These are phyloP conservation scores for Russula olivacea DNA, from an alignment of 768 basidiomycete genomes.

Conservation along the genomic window DNA sequence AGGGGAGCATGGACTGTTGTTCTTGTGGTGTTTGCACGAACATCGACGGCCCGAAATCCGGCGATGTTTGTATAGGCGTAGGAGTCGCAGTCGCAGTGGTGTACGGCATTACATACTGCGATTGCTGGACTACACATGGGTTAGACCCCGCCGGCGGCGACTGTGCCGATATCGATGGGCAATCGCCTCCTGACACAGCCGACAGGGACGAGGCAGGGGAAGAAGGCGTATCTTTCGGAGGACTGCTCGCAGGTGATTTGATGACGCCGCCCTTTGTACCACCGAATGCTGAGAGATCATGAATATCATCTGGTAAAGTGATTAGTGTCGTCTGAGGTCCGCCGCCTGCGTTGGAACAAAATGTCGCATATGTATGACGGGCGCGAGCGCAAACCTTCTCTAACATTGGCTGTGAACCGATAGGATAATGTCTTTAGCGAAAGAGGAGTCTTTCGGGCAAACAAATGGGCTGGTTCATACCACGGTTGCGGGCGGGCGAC, in stretches of 20 bases:
- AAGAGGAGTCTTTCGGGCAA: not conserved
- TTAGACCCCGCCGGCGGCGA: not conserved
- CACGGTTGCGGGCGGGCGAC: slow-evolving; percentile 31
- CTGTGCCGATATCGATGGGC: not conserved
- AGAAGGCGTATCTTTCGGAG: slow-evolving; percentile 6
- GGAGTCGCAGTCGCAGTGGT: not conserved
- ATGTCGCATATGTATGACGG: slow-evolving; percentile 30
- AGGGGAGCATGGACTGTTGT: slow-evolving; percentile 3
- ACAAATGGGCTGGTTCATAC: not conserved
- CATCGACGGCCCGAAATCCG: not conserved
- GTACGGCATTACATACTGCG: slow-evolving; percentile 13
- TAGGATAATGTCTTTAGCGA: not conserved
- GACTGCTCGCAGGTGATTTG: slow-evolving; percentile 18
- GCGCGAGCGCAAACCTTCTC: slow-evolving; percentile 37
- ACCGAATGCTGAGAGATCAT: slow-evolving; percentile 21
- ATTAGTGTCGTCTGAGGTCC: not conserved
- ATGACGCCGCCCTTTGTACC: slow-evolving; percentile 18
- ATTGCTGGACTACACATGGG: not conserved
- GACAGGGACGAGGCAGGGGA: slow-evolving; percentile 14
- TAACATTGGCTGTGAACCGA: slow-evolving; percentile 32
- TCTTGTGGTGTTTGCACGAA: slow-evolving; percentile 5
- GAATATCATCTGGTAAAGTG: slow-evolving; percentile 6
- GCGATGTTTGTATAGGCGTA: not conserved
- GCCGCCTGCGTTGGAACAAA: slow-evolving; percentile 1
- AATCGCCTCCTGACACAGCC: slow-evolving; percentile 3